Conservation (phyloP, 805 yeast species). For the Jamesozyma hellenica region DNA sequence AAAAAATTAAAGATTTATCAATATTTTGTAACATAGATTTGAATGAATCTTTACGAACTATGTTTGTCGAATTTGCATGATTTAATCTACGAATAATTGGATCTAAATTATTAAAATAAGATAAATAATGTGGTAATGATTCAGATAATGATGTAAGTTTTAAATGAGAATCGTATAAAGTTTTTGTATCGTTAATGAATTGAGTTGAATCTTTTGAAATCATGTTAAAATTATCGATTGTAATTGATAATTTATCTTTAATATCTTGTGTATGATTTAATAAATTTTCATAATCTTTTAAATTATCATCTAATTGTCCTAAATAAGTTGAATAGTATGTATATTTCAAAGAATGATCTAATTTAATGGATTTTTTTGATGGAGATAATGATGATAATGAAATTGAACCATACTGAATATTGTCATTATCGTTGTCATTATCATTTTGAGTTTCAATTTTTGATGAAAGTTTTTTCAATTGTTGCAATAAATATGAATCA, state of each 20-base stretch:
- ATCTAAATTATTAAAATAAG: slow-evolving; percentile 62
- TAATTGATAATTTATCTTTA: slow-evolving; percentile 21
- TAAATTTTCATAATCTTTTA: slow-evolving; percentile 32
- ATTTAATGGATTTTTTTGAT: neutral
- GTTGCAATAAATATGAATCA: slow-evolving; percentile 17
- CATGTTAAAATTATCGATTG: slow-evolving; percentile 27
- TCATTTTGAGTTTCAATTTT: slow-evolving; percentile 1
- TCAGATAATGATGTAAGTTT: slow-evolving; percentile 43
- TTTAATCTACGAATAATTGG: slow-evolving; percentile 58
- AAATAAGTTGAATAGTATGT: slow-evolving; percentile 13
- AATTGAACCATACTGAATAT: too few species aligned
- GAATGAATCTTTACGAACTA: slow-evolving; percentile 53
- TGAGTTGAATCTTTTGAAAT: slow-evolving; percentile 25
- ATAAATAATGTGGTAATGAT: slow-evolving; percentile 48
- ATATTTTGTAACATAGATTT: slow-evolving; percentile 43
- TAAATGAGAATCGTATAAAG: slow-evolving; percentile 37
- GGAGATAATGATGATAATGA: neutral
- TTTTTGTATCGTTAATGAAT: slow-evolving; percentile 38
- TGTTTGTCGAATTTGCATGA: slow-evolving; percentile 50
- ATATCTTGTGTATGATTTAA: slow-evolving; percentile 32
- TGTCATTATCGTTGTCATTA: too few species aligned
- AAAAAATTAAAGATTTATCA: slow-evolving; percentile 58
- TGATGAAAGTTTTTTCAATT: slow-evolving; percentile 15
- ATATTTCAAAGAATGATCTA: slow-evolving; percentile 5
- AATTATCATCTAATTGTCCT: slow-evolving; percentile 24